Conservation (phyloP, 345 rosid species). For the Isatis tinctoria region DNA sequence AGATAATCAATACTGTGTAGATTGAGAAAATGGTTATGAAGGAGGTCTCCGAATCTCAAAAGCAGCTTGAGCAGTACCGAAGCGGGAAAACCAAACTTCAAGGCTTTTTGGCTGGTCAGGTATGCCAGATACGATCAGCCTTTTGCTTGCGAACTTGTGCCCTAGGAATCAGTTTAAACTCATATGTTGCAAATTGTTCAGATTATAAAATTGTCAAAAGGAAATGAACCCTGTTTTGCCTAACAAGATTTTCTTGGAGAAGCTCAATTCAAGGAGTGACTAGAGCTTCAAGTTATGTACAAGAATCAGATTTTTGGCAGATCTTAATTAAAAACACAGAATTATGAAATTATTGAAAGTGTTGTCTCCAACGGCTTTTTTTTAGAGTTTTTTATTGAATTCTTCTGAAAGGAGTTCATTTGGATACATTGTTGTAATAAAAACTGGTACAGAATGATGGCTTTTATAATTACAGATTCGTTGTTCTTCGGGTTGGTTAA, state of each 20-base stretch:
- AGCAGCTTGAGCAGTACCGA: constrained; percentile 83
- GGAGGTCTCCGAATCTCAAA: constrained; percentile 66
- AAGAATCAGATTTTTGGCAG: neutral
- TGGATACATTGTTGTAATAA: neutral
- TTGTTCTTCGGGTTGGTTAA: too few relatives aligned
- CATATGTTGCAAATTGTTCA: constrained; percentile 26
- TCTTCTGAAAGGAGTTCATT: neutral
- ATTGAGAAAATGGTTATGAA: constrained; percentile 77
- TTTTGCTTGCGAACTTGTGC: neutral
- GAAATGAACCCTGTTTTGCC: constrained; percentile 84
- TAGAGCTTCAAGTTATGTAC: constrained; percentile 12
- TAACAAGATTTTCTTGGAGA: constrained; percentile 76
- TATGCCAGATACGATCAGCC: constrained; percentile 14
- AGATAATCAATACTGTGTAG: constrained; percentile 75
- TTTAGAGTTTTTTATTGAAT: neutral
- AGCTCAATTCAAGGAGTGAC: constrained; percentile 54
- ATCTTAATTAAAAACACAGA: too few relatives aligned
- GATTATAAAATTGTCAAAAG: constrained; percentile 91
- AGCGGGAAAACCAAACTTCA: constrained; percentile 84
- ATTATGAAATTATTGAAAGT: too few relatives aligned
- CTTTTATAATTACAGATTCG: neutral
- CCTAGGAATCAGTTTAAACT: neutral
- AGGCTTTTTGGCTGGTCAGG: too few relatives aligned
- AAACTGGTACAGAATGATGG: neutral
- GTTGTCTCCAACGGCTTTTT: too few relatives aligned